phyloP scores from a whole-genome alignment of 2,329 filamentous ascomycete genomes.

The Gaeumannomyces tritici region DNA sequence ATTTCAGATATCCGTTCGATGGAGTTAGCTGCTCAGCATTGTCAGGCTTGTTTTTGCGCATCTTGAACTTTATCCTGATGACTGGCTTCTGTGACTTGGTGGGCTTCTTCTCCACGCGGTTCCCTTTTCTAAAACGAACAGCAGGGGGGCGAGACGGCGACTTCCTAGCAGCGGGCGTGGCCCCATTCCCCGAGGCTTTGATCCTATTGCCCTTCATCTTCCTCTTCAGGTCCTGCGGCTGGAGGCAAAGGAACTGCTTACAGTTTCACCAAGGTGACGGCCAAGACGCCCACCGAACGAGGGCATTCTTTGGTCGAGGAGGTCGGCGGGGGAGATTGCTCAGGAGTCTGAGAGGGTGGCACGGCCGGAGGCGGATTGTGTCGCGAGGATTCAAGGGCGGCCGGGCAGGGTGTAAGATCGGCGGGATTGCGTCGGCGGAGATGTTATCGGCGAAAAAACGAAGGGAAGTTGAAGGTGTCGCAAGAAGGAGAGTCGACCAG shows the following conservation, averaged over 20 bases:
- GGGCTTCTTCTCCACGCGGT: too few species aligned
- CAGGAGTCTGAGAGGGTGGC: too few species aligned
- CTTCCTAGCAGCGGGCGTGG: not conserved
- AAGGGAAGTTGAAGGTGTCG: not conserved
- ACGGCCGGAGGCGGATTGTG: too few species aligned
- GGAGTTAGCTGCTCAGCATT: constrained; percentile 3
- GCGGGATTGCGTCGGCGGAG: not conserved
- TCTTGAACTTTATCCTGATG: not conserved
- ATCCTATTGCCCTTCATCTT: not conserved
- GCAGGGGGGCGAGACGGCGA: not conserved
- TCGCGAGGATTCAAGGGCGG: not conserved
- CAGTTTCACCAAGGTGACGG: constrained; percentile 37
- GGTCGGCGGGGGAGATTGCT: too few species aligned
- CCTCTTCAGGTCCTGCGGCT: constrained; percentile 9
- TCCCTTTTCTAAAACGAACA: not conserved
- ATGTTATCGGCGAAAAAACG: not conserved
- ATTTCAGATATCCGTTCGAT: constrained; percentile 9
- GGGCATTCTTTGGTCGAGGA: not conserved
- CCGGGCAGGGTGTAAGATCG: not conserved
- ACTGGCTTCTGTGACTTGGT: too few species aligned
- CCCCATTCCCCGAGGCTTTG: not conserved
- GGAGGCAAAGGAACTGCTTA: constrained; percentile 20
- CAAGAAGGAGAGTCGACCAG: not conserved
- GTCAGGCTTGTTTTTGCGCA: constrained; percentile 3
- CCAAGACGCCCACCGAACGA: constrained; percentile 25